A percentile compares a stretch with the other conserved stretches of the same genome.
Evolutionary conservation across 2,329 filamentous ascomycete species (phyloP).

Genomic region (Fusarium mundagurra): DNA sequence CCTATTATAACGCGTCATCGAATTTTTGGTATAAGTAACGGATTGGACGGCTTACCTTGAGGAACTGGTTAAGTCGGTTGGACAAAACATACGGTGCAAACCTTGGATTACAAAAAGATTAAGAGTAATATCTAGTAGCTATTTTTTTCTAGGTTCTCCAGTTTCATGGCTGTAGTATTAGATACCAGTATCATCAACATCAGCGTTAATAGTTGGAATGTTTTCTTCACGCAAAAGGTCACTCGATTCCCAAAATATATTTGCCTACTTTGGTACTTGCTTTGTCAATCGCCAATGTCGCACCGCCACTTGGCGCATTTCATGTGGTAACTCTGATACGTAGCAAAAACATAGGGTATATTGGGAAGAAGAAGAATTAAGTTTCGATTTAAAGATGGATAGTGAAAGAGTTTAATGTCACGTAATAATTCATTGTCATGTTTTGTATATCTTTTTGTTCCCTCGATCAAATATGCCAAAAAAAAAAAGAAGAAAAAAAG

Average conservation of each 20-base stretch:
- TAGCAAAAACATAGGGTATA: background rate
- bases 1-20: background rate
- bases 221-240: background rate
- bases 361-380: background rate
- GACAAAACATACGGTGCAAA: constrained; percentile 5
- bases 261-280: background rate
- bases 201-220: background rate
- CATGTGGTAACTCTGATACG: background rate
- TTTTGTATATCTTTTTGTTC: background rate
- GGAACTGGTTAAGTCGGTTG: constrained; percentile 1
- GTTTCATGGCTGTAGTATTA: background rate
- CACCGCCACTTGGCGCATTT: background rate
- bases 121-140: constrained; percentile 33
- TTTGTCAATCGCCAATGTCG: background rate
- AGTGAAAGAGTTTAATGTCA: background rate
- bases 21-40: constrained; percentile 13
- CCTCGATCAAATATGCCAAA: background rate
- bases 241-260: background rate
- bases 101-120: background rate
- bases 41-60: background rate
- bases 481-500: no score
- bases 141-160: background rate
- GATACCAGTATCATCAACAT: constrained; percentile 1
- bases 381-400: background rate
- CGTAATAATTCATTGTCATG: background rate